Base-by-base conservation (phyloP, 768 basidiomycete species). In the Suillus weaverae region DNA sequence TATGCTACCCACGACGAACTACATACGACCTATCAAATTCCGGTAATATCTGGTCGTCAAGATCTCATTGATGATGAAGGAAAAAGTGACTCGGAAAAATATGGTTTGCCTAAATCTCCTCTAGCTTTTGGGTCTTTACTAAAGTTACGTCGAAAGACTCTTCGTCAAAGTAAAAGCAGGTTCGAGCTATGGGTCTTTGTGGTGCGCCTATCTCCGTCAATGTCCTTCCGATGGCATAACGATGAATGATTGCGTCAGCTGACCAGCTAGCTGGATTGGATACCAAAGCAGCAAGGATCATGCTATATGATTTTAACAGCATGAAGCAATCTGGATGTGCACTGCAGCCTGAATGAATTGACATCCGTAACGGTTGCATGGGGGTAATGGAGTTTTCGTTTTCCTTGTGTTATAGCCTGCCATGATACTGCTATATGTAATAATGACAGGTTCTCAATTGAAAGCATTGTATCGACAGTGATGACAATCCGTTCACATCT, bases 61-160 rank as follows among this genome's bases (percentile, higher is more conserved):
- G 38, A 41, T 35, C 32, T 16, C 36, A 20, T 61, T 61, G 43
- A 30, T 41, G 60, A 61, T 53, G 64, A 16, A 51, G 32, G 53
- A 53, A 53, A 54, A 38, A 54, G 26, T 22, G 26, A 35, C 18
- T 26, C 26, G 33, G 60, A 41, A 26, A 46, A 32, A 48, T 61
- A 39, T 53, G 64, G 64, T 64, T 59, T 9, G 62, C 18, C 11
- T 54, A 7, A 33, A 3, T n/a, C 18, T 33, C 32, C 20, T 54
- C 32, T n/a, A n/a, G 32, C 20, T 54, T 54, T 54, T 54, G 32
- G 20, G 5, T 33, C 10, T 33, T 33, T 13, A 35, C 11, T 54
- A 5, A 54, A n/a, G 5, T 33, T n/a, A 33, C 5, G 18, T 33
- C 18, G 2, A 53, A 32, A 54, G 53, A n/a, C 32, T 33, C 33